A percentile compares a stretch with the other conserved stretches of the same genome.
phyloP scores from a whole-genome alignment of 192 early-diverging fungal genomes.

The Haplosporangium gracile region DNA sequence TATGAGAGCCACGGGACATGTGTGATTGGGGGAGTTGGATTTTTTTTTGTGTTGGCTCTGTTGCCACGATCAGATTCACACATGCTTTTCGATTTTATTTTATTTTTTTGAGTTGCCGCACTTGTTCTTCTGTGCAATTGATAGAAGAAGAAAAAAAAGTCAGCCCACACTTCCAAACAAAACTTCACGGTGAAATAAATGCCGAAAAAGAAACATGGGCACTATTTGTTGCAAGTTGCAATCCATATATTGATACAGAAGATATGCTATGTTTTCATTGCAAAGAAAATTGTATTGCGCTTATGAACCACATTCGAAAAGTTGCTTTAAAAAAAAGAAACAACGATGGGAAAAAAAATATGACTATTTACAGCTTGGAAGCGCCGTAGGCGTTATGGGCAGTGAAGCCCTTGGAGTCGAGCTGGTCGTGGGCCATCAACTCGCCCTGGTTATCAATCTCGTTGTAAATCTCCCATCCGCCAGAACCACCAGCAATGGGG shows the following conservation, averaged over 20 bases:
- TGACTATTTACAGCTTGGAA: slow-evolving; percentile 47
- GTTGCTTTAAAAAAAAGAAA: not conserved
- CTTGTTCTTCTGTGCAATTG: not conserved
- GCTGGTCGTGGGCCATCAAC: slow-evolving; percentile 36
- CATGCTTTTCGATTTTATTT: not conserved
- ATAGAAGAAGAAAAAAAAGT: not conserved
- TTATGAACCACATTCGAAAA: too few relatives aligned
- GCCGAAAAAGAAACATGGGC: not conserved
- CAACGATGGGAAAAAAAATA: not conserved
- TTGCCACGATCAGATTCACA: not conserved
- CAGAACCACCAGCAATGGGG: slow-evolving; percentile 70
- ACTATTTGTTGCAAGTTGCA: too few relatives aligned
- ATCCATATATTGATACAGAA: too few relatives aligned
- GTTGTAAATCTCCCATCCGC: slow-evolving; percentile 77
- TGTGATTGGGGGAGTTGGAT: not conserved
- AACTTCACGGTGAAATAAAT: not conserved
- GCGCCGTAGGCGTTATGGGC: slow-evolving; percentile 47
- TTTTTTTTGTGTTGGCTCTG: not conserved
- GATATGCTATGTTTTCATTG: too few relatives aligned
- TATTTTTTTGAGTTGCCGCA: not conserved
- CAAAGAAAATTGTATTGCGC: too few relatives aligned
- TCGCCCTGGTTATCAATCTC: slow-evolving; percentile 75
- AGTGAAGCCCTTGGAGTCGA: slow-evolving; percentile 47
- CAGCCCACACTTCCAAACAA: not conserved
- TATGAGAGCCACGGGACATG: not conserved